phyloP scores from a whole-genome alignment of 2,329 filamentous ascomycete species.

The Grosmannia serpens region DNA sequence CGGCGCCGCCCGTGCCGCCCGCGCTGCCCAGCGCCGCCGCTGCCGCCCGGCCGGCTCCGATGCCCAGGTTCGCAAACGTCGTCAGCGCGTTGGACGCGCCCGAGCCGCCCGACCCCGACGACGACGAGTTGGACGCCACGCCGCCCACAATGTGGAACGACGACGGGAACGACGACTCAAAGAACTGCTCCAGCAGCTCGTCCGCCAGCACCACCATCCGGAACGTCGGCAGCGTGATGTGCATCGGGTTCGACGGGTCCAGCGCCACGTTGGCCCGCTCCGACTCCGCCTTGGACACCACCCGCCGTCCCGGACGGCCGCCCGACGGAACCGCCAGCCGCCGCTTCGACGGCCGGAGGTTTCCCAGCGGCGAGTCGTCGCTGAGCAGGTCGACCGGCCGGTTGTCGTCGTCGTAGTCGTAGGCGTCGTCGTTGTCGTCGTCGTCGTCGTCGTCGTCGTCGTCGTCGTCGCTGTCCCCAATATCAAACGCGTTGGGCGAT shows the following conservation, averaged over 20 bases:
- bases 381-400: background rate
- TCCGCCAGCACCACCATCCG: constrained; percentile 97
- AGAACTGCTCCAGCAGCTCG: constrained; percentile 91
- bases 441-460: constrained; percentile 33
- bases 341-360: background rate
- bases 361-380: background rate
- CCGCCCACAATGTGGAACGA: constrained; percentile 81
- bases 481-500: constrained; percentile 50
- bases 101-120: constrained; percentile 32
- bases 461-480: constrained; percentile 61
- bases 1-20: constrained; percentile 16
- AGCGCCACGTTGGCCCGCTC: constrained; percentile 76
- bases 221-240: constrained; percentile 95
- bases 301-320: background rate
- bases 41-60: constrained; percentile 25
- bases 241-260: constrained; percentile 82
- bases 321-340: background rate
- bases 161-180: constrained; percentile 87
- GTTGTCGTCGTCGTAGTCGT: constrained; percentile 16
- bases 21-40: constrained; percentile 25
- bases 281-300: constrained; percentile 51
- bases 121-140: constrained; percentile 19
- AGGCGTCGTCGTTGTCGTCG: constrained; percentile 40
- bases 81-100: constrained; percentile 30
- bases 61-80: constrained; percentile 21